Conservation (phyloP, 352 stramenopile genomes). For the Pythium brachiatum region DNA sequence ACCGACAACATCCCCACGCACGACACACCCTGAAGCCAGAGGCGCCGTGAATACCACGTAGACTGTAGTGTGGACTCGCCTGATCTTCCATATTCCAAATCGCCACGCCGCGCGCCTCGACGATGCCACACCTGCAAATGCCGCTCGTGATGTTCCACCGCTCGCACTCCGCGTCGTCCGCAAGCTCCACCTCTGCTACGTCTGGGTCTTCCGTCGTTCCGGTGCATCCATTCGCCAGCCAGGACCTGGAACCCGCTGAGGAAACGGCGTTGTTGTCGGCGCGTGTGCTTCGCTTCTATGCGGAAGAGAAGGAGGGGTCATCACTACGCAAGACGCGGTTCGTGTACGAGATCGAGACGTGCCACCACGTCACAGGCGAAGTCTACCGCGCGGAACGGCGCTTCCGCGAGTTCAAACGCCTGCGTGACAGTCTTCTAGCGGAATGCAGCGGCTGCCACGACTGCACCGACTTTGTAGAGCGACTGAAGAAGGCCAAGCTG, state of each 20-base stretch:
- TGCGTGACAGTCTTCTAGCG: slow-evolving; percentile 56
- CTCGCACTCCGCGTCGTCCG: neutral
- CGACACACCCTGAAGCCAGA: neutral
- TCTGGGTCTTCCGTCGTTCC: neutral
- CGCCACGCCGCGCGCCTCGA: neutral
- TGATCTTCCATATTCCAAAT: slow-evolving; percentile 1
- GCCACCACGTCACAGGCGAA: slow-evolving; percentile 54
- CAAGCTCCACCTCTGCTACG: neutral
- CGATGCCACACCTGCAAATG: neutral
- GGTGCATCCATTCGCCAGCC: neutral
- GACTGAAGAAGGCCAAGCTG: slow-evolving; percentile 48
- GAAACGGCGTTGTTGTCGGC: slow-evolving; percentile 36
- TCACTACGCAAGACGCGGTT: slow-evolving; percentile 63
- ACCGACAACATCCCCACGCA: neutral
- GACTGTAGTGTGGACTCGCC: too few species aligned
- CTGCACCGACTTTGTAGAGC: slow-evolving; percentile 49
- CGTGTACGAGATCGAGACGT: slow-evolving; percentile 77
- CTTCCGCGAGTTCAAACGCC: slow-evolving; percentile 70
- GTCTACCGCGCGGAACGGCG: slow-evolving; percentile 48
- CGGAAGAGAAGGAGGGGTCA: slow-evolving; percentile 49
- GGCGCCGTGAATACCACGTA: neutral
- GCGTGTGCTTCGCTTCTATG: slow-evolving; percentile 54
- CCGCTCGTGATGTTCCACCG: neutral
- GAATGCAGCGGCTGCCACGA: slow-evolving; percentile 50
- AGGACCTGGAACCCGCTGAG: neutral